Conservation (phyloP, 257 asterid species). For the Apocynum venetum region DNA sequence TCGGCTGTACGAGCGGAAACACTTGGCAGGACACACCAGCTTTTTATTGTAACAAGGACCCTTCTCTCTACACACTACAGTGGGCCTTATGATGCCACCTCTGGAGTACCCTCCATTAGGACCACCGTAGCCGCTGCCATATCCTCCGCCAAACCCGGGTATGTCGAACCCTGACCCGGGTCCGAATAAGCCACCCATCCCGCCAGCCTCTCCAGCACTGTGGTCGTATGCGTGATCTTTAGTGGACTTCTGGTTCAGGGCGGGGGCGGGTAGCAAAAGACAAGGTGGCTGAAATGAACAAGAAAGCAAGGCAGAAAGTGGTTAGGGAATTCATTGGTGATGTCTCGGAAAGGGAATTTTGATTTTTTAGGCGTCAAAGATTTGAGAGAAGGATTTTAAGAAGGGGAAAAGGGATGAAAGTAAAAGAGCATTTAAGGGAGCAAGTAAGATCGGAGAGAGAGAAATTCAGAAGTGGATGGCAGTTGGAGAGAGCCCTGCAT, state of each 20-base stretch:
- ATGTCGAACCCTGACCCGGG: conserved; percentile 59
- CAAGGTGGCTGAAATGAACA: conserved; percentile 29
- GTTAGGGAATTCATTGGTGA: conserved; percentile 33
- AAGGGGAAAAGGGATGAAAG: not conserved
- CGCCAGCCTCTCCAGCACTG: conserved; percentile 9
- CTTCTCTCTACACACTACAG: conserved; percentile 43
- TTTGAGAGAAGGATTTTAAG: conserved; percentile 9
- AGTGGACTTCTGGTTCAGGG: conserved; percentile 10
- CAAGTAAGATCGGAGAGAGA: not conserved
- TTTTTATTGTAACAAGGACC: conserved; percentile 81
- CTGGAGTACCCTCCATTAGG: conserved; percentile 57
- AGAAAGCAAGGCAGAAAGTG: conserved; percentile 21
- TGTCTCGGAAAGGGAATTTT: conserved; percentile 3
- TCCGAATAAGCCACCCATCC: conserved; percentile 41
- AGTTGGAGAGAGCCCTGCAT: conserved; percentile 27
- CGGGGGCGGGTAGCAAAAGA: conserved; percentile 31
- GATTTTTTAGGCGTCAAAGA: not conserved
- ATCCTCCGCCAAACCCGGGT: conserved; percentile 75
- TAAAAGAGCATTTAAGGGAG: conserved; percentile 24
- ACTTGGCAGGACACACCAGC: conserved; percentile 77
- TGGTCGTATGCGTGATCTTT: not conserved
- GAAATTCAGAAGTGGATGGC: conserved; percentile 35
- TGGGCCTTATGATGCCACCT: conserved; percentile 42
- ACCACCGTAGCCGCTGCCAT: conserved; percentile 70
- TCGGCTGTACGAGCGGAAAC: conserved; percentile 64